Conservation (phyloP, 2,329 filamentous ascomycete genomes). For the Fusarium begoniae region DNA sequence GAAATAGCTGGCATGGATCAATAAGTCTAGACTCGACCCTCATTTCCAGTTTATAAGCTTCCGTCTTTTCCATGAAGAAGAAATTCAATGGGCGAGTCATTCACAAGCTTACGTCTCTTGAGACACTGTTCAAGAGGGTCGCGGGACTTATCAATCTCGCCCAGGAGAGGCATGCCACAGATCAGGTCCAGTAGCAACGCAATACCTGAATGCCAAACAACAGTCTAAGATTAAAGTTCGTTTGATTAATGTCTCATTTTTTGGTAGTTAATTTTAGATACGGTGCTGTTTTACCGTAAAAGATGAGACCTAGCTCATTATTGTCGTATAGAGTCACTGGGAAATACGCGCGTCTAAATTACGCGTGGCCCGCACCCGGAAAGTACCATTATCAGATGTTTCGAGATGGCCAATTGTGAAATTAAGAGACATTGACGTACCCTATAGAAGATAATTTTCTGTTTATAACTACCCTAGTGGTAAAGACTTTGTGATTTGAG, state of each 20-base stretch:
- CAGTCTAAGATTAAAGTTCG: not conserved
- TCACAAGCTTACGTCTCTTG: not conserved
- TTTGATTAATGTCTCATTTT: not conserved
- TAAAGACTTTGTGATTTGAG: not conserved
- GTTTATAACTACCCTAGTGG: fast-evolving
- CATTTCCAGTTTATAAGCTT: not conserved
- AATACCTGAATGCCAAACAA: not conserved
- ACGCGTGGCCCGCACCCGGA: not conserved
- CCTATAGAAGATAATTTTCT: not conserved
- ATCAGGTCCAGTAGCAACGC: not conserved
- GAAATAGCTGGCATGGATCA: not conserved
- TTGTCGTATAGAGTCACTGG: not conserved
- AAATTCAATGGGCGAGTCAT: not conserved
- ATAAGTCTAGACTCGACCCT: not conserved
- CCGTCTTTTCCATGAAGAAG: not conserved
- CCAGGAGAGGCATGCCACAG: not conserved
- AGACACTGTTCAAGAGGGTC: not conserved
- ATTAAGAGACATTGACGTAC: not conserved
- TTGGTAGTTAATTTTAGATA: not conserved
- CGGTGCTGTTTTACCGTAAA: not conserved
- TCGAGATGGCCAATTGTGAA: not conserved
- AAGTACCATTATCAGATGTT: not conserved
- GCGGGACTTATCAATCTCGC: not conserved
- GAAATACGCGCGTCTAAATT: not conserved
- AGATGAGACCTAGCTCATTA: not conserved